Evolutionary conservation across 177 flowering plant genomes (phyloP), one percentile per base, ranked within the genome.

Genomic region (Tripterygium wilfordii): DNA sequence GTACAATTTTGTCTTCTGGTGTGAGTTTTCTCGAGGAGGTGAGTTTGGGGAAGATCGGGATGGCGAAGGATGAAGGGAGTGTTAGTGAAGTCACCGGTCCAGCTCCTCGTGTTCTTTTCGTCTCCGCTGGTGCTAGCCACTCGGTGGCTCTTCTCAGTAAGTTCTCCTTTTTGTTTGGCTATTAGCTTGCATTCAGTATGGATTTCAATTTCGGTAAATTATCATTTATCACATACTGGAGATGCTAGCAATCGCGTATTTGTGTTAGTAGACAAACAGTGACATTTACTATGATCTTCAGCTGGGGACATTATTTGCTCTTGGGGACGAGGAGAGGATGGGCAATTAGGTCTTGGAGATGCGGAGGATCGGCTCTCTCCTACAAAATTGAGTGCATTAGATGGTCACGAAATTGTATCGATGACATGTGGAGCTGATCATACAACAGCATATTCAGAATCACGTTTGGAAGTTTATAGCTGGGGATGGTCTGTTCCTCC

Each of bases 271-370:
- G 18, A 7, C 1, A 32, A 32, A 32, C n/a, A 36, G 3, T 40
- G 25, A 47, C 20, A 12, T 15, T 31, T 1, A 39, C 36, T 1
- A 29, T 38, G 2, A 47, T 49, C 30, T 45, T 32, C 82, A 92
- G 99, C 91, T 74, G 96, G 88, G 29, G 77, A 76, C 65, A 48
- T 75, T 61, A 75, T 81, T 52, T 87, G 91, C 66, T 86, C 97
- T 14, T 92, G 99, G 99, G 97, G 99, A 48, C 68, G 94, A 56
- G 99, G 99, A 63, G 99, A 92, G 75, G 99, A 92, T 66, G 99
- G 99, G 8, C 99, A 92, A 47, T 63, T 92, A 61, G 99, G 99
- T 32, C 96, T 69, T 60, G 97, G 99, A 18, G 90, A 89, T 69
- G 96, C 96, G 38, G 99, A 88, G 67, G 99, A 92, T 66, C 81